Evolutionary conservation across 768 basidiomycete genomes (phyloP), one percentile per base, ranked within the genome.

Genomic region (Boletus rubroflammeus): DNA sequence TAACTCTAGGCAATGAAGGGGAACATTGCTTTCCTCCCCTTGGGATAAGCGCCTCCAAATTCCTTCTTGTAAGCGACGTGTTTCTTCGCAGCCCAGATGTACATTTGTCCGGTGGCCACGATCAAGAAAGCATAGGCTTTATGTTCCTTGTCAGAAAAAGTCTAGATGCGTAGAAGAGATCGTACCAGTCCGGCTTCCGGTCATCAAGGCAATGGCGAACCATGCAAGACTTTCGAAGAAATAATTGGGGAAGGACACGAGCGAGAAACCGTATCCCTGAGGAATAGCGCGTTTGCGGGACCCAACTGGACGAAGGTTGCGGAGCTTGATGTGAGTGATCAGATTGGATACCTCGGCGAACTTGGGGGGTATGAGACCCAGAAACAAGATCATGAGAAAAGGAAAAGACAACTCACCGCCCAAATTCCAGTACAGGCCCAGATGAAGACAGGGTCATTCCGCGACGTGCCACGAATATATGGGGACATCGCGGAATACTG

Each of bases 171-270:
- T 21, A 29, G 23, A 34, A 42, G 36, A 21, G 21, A 41, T 76
- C 87, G 47, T 64, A 92, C 93, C 82, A 40, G 81, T 82, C 60
- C 81, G 75, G 63, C 86, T 90, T 29, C 85, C 81, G 2, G 93
- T 93, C 84, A 98, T 85, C 21, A 76, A 76, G 23, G 79, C 79
- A 47, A 97, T 77, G 15, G 79, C 75, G 5, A 76, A 64, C 91
- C 96, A 97, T 0, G 75, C 86, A 25, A 96, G 55, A 8, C 75
- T 79, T 73, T 99, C 97, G 65, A 95, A 98, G 67, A 90, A 85
- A 74, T 99, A 99, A 71, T 99, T 98, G 15, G 96, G 93, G 76
- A 82, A 89, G 6, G 91, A 88, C 38, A 95, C 80, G n/a, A 82
- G 72, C 50, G 83, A 76, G 74, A 98, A 99, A 6, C 94, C 95